phyloP scores from a whole-genome alignment of 176 grass and related monocot species.

The Oryza rufipogon region DNA sequence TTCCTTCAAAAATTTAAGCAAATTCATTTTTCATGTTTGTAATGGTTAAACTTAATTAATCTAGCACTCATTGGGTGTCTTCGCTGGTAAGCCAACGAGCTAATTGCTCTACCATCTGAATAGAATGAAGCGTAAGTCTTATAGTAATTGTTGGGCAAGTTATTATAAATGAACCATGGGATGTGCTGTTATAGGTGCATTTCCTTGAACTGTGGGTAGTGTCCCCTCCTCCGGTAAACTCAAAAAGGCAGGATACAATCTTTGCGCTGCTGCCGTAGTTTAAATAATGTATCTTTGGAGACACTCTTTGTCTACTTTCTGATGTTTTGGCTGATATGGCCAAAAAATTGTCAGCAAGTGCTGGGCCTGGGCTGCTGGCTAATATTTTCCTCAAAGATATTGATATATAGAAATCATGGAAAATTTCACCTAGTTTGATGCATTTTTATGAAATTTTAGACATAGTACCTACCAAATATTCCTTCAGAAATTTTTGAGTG shows the following conservation, averaged over 20 bases:
- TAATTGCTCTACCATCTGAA: too few relatives aligned
- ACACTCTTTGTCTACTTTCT: not conserved
- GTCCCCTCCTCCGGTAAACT: not conserved
- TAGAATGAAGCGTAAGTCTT: not conserved
- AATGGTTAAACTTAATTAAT: too few relatives aligned
- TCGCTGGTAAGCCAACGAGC: too few relatives aligned
- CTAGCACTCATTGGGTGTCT: too few relatives aligned
- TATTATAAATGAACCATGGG: slow-evolving; percentile 24
- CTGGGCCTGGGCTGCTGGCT: not conserved
- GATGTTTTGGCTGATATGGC: not conserved
- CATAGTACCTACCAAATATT: not conserved
- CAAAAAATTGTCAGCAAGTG: not conserved
- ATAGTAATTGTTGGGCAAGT: not conserved
- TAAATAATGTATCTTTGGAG: not conserved
- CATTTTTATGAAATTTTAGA: not conserved
- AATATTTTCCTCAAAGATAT: not conserved
- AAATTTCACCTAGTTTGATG: not conserved
- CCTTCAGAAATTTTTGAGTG: not conserved
- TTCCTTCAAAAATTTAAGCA: too few relatives aligned
- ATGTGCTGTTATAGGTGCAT: slow-evolving; percentile 18
- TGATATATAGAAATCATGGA: not conserved
- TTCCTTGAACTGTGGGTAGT: not conserved
- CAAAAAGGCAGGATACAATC: not conserved
- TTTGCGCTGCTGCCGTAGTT: not conserved
- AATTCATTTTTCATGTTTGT: too few relatives aligned